Conservation (phyloP, 2,329 filamentous ascomycete species). For the Cryoendolithus antarcticus region DNA sequence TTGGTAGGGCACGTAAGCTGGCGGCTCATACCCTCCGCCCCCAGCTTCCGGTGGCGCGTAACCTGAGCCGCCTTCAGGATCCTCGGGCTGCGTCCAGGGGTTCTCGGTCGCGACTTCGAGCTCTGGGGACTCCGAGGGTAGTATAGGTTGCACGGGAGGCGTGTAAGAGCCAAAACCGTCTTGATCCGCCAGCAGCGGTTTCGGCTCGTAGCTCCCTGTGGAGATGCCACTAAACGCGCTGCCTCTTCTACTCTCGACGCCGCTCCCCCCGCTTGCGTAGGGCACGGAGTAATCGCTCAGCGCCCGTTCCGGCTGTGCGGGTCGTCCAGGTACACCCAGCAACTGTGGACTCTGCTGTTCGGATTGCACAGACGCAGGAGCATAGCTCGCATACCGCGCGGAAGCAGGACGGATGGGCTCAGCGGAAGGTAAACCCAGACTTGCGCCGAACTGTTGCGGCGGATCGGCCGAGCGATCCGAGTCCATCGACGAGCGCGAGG, state of each 20-base stretch:
- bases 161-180: slow-evolving; percentile 2
- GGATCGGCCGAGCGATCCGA: slow-evolving; percentile 17
- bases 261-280: slow-evolving; percentile 9
- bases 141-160: not conserved
- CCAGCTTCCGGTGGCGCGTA: slow-evolving; percentile 5
- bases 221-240: slow-evolving; percentile 4
- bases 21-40: slow-evolving; percentile 37
- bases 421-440: not conserved
- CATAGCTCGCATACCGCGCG: slow-evolving; percentile 16
- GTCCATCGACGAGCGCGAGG: slow-evolving; percentile 26
- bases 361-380: slow-evolving; percentile 10
- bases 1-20: slow-evolving; percentile 35
- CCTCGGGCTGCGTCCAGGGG: not conserved
- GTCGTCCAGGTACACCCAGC: slow-evolving; percentile 16
- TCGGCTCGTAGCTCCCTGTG: slow-evolving; percentile 19
- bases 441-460: slow-evolving; percentile 1
- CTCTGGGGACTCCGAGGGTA: not conserved
- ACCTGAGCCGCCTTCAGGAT: slow-evolving; percentile 5
- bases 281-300: slow-evolving; percentile 18
- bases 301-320: slow-evolving; percentile 12
- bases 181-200: slow-evolving; percentile 16
- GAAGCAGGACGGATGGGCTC: slow-evolving; percentile 11
- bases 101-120: not conserved
- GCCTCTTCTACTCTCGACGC: not conserved
- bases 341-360: slow-evolving; percentile 5